Evolutionary conservation across 83 land plant species (phyloP), one percentile per base, ranked within the genome.

Genomic region (Isoetes engelmannii): DNA sequence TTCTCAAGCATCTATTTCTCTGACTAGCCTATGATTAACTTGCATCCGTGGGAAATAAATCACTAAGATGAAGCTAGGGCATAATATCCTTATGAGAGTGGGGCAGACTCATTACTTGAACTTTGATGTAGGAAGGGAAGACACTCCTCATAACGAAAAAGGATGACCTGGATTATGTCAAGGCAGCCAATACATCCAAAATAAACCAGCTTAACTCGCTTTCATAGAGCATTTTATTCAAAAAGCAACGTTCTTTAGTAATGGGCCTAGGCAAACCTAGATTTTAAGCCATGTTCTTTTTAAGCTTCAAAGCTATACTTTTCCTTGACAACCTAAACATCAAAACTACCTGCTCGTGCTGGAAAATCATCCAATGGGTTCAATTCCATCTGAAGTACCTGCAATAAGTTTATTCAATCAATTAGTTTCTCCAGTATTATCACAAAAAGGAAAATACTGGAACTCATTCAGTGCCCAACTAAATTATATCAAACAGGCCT

Each of bases 351-450:
- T 68, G 74, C 77, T 61, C 58, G 43, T 18, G 77, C 77, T 48
- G 77, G 69, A 48, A 74, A 60, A 28, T 74, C 77, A 53, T 69
- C 70, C 41, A 72, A 72, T 47, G 77, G 77, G 63, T 74, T 73
- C 19, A 74, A 61, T 48, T 74, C 77, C 77, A 74, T 74, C n/a
- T 74, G 58, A 53, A 74, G 43, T 9, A 74, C 69, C 77, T 74
- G 77, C 75, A 59, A 18, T 28, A 0, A 2, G 37, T 28, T 28
- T 28, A 28, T 28, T 28, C 37, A 28, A 28, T 28, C 2, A 18
- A 59, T 59, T 51, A 15, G 55, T 51, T 12, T 12, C 13, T 12
- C 55, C 55, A 51, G 17, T 1, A 12, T 51, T 51, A 12, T 12
- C 17, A 51, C 55, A 51, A 12, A n/a, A 51, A 12, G 55, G 13